Evolutionary conservation across 1,284 basidiomycete genomes (phyloP).

Genomic region (Omphalotus olearius): DNA sequence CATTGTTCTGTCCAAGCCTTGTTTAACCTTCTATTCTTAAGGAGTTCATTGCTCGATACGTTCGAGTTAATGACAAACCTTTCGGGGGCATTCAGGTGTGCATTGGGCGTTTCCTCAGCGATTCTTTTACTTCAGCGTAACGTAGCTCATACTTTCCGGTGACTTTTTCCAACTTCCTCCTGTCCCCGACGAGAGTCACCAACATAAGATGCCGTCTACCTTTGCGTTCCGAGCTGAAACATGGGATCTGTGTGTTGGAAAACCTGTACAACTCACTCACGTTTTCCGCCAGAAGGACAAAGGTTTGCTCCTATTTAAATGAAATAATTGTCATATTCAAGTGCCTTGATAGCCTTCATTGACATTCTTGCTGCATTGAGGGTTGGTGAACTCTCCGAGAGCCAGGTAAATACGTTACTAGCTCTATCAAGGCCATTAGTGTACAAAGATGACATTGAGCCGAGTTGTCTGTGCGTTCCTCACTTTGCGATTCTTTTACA

Average conservation of each 20-base stretch:
- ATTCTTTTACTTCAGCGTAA: background rate
- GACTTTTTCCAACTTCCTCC: constrained; percentile 96
- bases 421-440: constrained; percentile 55
- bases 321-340: constrained; percentile 19
- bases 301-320: constrained; percentile 30
- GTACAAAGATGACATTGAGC: constrained; percentile 71
- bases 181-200: constrained; percentile 42
- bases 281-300: constrained; percentile 65
- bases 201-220: constrained; percentile 28
- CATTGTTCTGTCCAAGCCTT: too few species aligned
- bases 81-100: constrained; percentile 89
- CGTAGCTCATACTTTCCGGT: constrained; percentile 76
- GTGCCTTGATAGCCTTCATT: constrained; percentile 60
- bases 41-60: constrained; percentile 49
- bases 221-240: constrained; percentile 84
- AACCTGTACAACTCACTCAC: constrained; percentile 49
- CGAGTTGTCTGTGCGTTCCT: constrained; percentile 68
- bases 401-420: constrained; percentile 60
- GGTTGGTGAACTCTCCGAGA: constrained; percentile 61
- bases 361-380: constrained; percentile 93
- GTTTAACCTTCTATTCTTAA: constrained; percentile 31
- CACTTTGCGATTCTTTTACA: background rate
- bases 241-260: constrained; percentile 61
- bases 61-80: constrained; percentile 57
- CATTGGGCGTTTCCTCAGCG: constrained; percentile 25